Base-by-base conservation (phyloP, 2,329 filamentous ascomycete genomes). In the Gnomoniopsis smithogilvyi region DNA sequence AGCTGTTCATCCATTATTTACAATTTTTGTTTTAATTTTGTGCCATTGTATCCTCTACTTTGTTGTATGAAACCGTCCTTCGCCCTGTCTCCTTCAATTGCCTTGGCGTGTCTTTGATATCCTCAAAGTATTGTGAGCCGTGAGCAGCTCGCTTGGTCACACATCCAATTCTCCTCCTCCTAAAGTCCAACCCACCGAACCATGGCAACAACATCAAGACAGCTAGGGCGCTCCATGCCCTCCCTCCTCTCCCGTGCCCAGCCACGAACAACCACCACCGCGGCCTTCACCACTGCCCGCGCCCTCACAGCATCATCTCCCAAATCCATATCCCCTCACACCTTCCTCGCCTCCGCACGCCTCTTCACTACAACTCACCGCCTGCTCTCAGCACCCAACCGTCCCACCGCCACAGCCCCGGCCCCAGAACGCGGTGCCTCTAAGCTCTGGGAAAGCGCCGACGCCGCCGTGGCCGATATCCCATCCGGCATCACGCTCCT, bases 401-500 rank as follows among this genome's bases (percentile, higher is more conserved):
- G 19, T 45, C 24, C 26, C 17, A 41, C 46, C 47, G 41, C 47
- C 47, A 26, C 36, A 54, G 30, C 24, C 30, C 34, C 47, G 15
- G 36, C 12, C 45, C 24, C 61, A 3, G 65, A 68, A 14, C 68
- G 72, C 3, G 70, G 70, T 7, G 72, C 63, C 1, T 81, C 79
- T 1, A 84, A 84, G 65, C 65, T 83, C 1, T 82, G 74, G 64
- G 69, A 69, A 3, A 82, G 78, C 3, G 88, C 88, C 19, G 86
- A 88, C 63, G 84, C 84, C 46, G 90, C 90, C 6, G 82, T 92
- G 45, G 82, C 84, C 2, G 89, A 91, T 68, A 76, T 93, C 58
- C 78, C 87, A 69, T 87, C 88, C 66, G 84, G 89, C 56, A 86
- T 85, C 12, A 89, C 84, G 0, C 78, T 94, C 38, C 77, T 94